Base-by-base conservation (phyloP, 2,329 filamentous ascomycete genomes). In the Biscogniauxia mediterranea region DNA sequence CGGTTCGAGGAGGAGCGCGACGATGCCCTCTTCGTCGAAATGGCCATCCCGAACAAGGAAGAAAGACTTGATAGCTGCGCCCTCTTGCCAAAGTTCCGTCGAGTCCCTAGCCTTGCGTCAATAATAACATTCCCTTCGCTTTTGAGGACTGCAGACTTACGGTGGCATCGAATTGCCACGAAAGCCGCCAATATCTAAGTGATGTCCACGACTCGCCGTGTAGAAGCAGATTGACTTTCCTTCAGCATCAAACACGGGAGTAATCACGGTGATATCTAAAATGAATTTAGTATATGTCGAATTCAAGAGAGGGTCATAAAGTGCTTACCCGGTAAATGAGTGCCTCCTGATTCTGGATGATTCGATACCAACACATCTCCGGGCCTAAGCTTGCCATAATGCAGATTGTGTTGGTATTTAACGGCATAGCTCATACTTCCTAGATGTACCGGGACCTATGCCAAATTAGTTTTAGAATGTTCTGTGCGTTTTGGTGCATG, bases 361-460 rank as follows among this genome's bases (percentile, higher is more conserved):
- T 60, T 65, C 46, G 23, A 61, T n/a, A 63, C 60, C 19, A 65
- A 38, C n/a, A 65, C 63, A 42, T 65, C 63, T 20, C 63, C 63
- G 5, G 63, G 58, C 13, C 55, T 26, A 9, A 93, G 76, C 66
- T 89, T 89, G 7, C 87, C 88, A 62, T 84, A 80, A 85, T 89
- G 91, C 54, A 90, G 88, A 60, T 88, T 58, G 78, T 54, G 88
- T 83, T 78, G 91, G 85, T 69, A 88, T 62, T 84, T 81, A 2
- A 92, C 88, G 23, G 89, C 90, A 23, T 88, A 91, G 17, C 86
- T 88, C 89, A 92, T 92, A 32, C 85, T 89, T 20, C 89, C 89
- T 2, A 92, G 77, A 71, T 91, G 89, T 1, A 91, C 89, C 0
- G 89, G 89, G 1, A 92, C 79, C 77, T 92, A 25, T 38, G 20